Conservation (phyloP, 2,329 filamentous ascomycete genomes). For the Talaromyces sp. region DNA sequence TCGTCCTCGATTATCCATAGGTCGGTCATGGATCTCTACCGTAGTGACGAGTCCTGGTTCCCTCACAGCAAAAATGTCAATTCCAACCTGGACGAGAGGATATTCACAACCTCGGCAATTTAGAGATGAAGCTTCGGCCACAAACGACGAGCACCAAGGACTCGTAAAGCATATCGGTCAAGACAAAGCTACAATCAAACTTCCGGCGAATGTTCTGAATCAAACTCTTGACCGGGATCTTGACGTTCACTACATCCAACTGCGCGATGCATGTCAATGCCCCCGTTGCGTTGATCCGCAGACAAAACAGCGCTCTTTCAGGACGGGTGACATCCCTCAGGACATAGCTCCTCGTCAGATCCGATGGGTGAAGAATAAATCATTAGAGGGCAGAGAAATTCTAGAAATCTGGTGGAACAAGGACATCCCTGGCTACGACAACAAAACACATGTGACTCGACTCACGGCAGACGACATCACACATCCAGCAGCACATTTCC, state of each 20-base stretch:
- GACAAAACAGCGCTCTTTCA: slow-evolving; percentile 63
- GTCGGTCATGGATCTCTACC: slow-evolving; percentile 11
- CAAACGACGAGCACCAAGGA: background rate
- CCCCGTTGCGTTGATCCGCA: slow-evolving; percentile 52
- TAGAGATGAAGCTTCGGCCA: background rate
- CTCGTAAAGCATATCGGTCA: background rate
- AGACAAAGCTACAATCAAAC: background rate
- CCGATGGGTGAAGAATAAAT: slow-evolving; percentile 22
- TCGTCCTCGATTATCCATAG: slow-evolving; percentile 16
- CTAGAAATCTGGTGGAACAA: slow-evolving; percentile 62
- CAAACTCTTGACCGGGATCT: background rate
- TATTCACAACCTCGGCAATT: slow-evolving; percentile 13
- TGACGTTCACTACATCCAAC: slow-evolving; percentile 22
- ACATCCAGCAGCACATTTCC: slow-evolving; percentile 5
- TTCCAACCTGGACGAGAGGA: background rate
- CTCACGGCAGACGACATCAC: slow-evolving; percentile 16
- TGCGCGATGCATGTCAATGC: slow-evolving; percentile 59
- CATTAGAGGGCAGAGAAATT: slow-evolving; percentile 23
- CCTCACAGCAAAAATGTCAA: background rate
- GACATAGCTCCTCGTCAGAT: slow-evolving; percentile 43
- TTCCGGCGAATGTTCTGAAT: background rate
- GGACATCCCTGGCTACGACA: slow-evolving; percentile 48
- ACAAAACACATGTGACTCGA: slow-evolving; percentile 35
- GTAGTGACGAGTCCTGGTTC: background rate
- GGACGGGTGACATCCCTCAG: slow-evolving; percentile 60